Percentiles rank a stretch among this genome's conserved stretches.
These are phyloP conservation scores for Coemansia sp. DNA, from an alignment of 192 early-diverging fungal genomes.

Conservation along the genomic window DNA sequence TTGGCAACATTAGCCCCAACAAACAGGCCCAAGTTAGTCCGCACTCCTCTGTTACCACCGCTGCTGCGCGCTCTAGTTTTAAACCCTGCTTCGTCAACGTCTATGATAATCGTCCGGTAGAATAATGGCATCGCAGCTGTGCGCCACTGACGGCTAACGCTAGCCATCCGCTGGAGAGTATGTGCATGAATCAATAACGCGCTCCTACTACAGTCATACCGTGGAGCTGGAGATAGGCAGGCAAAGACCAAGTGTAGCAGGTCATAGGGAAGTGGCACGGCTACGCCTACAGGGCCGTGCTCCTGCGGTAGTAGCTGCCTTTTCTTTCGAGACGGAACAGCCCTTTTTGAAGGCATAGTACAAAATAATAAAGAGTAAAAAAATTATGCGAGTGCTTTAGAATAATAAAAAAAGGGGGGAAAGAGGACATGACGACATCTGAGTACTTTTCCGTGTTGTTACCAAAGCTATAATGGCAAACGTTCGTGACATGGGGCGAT, in stretches of 20 bases:
- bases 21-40: neutral
- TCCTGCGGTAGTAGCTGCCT: neutral
- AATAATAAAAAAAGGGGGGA: no score
- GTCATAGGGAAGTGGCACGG: neutral
- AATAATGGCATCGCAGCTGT: neutral
- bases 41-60: neutral
- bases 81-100: neutral
- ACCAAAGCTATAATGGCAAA: no score
- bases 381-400: no score
- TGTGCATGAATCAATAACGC: neutral
- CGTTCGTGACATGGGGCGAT: no score
- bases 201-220: neutral
- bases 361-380: no score
- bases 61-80: neutral
- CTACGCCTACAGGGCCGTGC: neutral
- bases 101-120: neutral
- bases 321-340: neutral
- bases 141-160: neutral
- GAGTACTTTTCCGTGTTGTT: no score
- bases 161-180: neutral
- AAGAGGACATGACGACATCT: no score
- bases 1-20: neutral
- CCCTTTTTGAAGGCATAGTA: neutral
- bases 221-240: neutral
- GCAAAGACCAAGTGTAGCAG: neutral